These are phyloP conservation scores for Rhizopogon salebrosus DNA, from an alignment of 768 basidiomycete species.

Conservation along the genomic window DNA sequence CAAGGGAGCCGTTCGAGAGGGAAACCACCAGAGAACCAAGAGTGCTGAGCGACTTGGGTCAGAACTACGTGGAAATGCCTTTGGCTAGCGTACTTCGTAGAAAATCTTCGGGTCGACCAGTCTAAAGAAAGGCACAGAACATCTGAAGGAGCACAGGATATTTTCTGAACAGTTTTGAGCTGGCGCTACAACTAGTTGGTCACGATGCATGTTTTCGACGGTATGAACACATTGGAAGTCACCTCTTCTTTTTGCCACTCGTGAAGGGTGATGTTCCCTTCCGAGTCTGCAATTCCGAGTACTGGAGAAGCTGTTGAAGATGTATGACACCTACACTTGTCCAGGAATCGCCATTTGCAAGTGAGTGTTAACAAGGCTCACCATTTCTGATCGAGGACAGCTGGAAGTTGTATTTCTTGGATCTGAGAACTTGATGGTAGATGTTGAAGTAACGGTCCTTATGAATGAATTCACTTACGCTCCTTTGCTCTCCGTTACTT, in stretches of 20 bases:
- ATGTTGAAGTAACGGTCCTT: background rate
- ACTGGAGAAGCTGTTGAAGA: conserved; percentile 35
- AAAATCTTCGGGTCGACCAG: conserved; percentile 72
- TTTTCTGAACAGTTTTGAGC: conserved; percentile 34
- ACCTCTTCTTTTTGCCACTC: conserved; percentile 50
- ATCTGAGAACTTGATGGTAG: conserved; percentile 42
- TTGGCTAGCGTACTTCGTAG: conserved; percentile 36
- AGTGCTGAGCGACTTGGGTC: conserved; percentile 28
- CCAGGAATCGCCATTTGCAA: background rate
- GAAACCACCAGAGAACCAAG: conserved; percentile 69
- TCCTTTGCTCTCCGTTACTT: conserved; percentile 30
- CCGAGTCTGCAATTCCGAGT: conserved; percentile 79
- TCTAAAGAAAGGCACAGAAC: conserved; percentile 87
- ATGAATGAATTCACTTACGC: conserved; percentile 29
- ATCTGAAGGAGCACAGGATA: conserved; percentile 47
- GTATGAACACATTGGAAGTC: background rate
- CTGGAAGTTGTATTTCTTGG: conserved; percentile 70
- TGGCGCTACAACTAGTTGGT: conserved; percentile 27
- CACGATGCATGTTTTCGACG: background rate
- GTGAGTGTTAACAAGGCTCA: conserved; percentile 23
- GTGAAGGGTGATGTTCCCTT: conserved; percentile 70
- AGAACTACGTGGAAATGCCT: background rate
- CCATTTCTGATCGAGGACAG: conserved; percentile 96
- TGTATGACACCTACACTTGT: conserved; percentile 53
- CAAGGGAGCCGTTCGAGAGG: conserved; percentile 72